A percentile compares a stretch with the other conserved stretches of the same genome.
Evolutionary conservation across 306 rosid species (phyloP).

Genomic region (Castanospermum australe): DNA sequence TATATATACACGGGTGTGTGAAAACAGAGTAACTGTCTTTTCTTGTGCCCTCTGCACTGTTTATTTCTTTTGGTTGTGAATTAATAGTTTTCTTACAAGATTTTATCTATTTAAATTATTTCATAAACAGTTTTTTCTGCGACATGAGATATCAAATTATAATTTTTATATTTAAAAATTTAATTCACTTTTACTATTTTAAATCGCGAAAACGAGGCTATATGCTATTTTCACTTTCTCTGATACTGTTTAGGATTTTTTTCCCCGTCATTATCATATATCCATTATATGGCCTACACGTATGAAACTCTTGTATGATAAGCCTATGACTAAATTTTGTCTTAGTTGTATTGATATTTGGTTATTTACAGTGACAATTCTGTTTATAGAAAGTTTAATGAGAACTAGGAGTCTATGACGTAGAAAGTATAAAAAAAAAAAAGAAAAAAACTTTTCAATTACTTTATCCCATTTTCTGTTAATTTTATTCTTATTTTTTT

Average conservation of each 20-base stretch:
- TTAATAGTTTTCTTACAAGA: too few relatives aligned
- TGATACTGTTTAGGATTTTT: not conserved
- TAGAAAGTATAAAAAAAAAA: too few relatives aligned
- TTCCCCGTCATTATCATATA: not conserved
- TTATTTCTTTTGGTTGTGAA: too few relatives aligned
- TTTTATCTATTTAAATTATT: too few relatives aligned
- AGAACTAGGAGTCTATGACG: not conserved
- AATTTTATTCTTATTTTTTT: not conserved
- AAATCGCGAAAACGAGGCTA: not conserved
- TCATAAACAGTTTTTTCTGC: too few relatives aligned
- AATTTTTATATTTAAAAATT: too few relatives aligned
- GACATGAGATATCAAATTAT: too few relatives aligned
- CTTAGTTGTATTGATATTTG: not conserved
- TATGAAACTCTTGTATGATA: not conserved
- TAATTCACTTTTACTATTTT: too few relatives aligned
- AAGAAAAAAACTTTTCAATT: not conserved
- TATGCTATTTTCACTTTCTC: not conserved
- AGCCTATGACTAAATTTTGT: not conserved
- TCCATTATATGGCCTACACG: constrained; percentile 10
- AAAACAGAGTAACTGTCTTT: constrained; percentile 25
- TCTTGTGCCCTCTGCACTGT: not conserved
- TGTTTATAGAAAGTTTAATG: not conserved
- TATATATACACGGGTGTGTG: not conserved
- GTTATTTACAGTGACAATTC: too few relatives aligned
- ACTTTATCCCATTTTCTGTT: not conserved